These are phyloP conservation scores for Nemophila menziesii DNA, from an alignment of 257 asterid genomes.

Conservation along the genomic window DNA sequence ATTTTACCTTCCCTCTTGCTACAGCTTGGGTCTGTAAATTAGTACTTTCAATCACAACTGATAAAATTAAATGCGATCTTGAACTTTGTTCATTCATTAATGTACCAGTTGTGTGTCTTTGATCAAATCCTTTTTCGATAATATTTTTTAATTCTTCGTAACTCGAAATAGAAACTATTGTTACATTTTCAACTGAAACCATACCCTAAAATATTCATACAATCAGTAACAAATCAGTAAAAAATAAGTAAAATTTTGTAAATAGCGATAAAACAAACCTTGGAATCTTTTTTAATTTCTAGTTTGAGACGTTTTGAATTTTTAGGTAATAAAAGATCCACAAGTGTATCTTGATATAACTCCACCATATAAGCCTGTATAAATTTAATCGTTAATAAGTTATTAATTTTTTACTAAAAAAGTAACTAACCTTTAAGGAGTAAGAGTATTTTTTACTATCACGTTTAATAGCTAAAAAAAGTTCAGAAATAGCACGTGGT, in stretches of 20 bases:
- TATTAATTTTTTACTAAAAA: neutral
- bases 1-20: conserved; percentile 86
- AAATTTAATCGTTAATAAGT: conserved; percentile 1
- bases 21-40: conserved; percentile 90
- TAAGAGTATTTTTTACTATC: conserved; percentile 64
- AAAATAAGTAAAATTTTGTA: neutral
- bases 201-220: conserved; percentile 51
- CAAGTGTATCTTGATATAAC: conserved; percentile 75
- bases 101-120: conserved; percentile 83
- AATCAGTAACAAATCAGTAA: conserved; percentile 1
- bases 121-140: conserved; percentile 72
- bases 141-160: conserved; percentile 54
- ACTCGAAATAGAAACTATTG: conserved; percentile 52
- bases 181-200: conserved; percentile 84
- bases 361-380: conserved; percentile 94
- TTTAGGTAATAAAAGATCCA: conserved; percentile 78
- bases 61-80: conserved; percentile 89
- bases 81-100: conserved; percentile 94
- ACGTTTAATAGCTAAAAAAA: conserved; percentile 63
- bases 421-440: conserved; percentile 52
- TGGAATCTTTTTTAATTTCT: conserved; percentile 87
- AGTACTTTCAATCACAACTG: conserved; percentile 74
- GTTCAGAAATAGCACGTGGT: conserved; percentile 84
- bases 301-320: conserved; percentile 51
- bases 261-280: conserved; percentile 56